A percentile compares a stretch with the other conserved stretches of the same genome.
Evolutionary conservation across 1,284 basidiomycete species (phyloP).

Genomic region (Sporisorium iseilematis-ciliati): DNA sequence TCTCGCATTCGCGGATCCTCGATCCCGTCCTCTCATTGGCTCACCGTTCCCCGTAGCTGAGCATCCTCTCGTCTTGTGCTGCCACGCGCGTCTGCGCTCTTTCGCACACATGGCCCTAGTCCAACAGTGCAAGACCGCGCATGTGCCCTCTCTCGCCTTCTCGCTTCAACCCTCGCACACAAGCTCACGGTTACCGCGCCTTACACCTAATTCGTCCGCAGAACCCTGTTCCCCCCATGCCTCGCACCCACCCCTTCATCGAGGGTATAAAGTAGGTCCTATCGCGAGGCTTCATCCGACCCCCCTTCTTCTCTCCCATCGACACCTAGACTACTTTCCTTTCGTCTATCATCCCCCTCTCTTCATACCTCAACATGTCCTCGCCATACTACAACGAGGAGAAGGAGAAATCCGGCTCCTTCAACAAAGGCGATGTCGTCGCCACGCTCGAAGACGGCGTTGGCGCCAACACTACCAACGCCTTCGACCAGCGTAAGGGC

Average conservation of each 20-base stretch:
- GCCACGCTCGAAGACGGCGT: slow-evolving; percentile 49
- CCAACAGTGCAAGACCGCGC: background rate
- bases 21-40: slow-evolving; percentile 26
- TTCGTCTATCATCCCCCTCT: background rate
- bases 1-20: no score
- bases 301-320: background rate
- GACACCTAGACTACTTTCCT: background rate
- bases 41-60: slow-evolving; percentile 22
- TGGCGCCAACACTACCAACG: slow-evolving; percentile 24
- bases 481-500: slow-evolving; percentile 51
- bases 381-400: slow-evolving; percentile 35
- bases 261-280: slow-evolving; percentile 27
- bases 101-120: background rate
- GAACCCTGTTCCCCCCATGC: background rate
- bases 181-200: background rate
- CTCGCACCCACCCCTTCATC: background rate
- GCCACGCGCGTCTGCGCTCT: slow-evolving; percentile 3
- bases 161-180: no score
- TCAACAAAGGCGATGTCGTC: slow-evolving; percentile 28
- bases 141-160: background rate
- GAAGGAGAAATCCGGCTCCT: slow-evolving; percentile 43
- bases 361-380: slow-evolving; percentile 20
- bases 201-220: background rate
- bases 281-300: background rate
- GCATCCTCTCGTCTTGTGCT: slow-evolving; percentile 17